These are phyloP conservation scores for Linderina pennispora DNA, from an alignment of 192 early-diverging fungal genomes.

Conservation along the genomic window DNA sequence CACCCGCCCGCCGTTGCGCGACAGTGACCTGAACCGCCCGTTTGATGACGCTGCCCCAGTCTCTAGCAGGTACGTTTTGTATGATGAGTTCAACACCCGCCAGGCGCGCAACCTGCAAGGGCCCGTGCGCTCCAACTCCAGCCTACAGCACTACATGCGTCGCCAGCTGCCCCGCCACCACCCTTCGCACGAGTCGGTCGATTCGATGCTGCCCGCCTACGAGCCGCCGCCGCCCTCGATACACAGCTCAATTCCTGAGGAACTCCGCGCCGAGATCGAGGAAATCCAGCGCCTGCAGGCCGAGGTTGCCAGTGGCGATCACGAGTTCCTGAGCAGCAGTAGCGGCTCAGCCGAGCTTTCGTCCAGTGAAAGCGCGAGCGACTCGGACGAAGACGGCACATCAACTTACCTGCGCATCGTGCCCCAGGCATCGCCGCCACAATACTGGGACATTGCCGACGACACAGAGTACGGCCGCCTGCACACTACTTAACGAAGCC, in stretches of 20 bases:
- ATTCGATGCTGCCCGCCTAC: constrained; percentile 22
- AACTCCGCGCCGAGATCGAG: constrained; percentile 1
- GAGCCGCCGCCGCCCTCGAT: constrained; percentile 24
- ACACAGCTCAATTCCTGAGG: constrained; percentile 11
- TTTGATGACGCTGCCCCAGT: not conserved
- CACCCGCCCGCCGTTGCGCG: not conserved
- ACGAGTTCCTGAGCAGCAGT: too few relatives aligned
- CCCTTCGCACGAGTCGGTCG: constrained; percentile 16
- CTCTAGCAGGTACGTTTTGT: not conserved
- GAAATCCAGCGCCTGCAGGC: not conserved
- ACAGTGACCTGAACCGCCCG: not conserved
- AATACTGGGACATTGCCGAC: constrained; percentile 15
- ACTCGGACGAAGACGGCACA: not conserved
- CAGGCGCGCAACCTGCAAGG: not conserved
- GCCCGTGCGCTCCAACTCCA: not conserved
- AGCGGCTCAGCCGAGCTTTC: not conserved
- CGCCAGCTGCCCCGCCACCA: not conserved
- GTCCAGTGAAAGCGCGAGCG: too few relatives aligned
- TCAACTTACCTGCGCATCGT: not conserved
- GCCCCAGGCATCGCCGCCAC: constrained; percentile 2
- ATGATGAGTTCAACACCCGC: constrained; percentile 5
- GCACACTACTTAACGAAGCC: not conserved
- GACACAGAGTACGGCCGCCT: constrained; percentile 13
- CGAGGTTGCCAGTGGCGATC: not conserved
- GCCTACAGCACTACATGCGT: not conserved